These are phyloP conservation scores for Sanghuangporus baumii DNA, from an alignment of 1,284 basidiomycete genomes.

Conservation along the genomic window DNA sequence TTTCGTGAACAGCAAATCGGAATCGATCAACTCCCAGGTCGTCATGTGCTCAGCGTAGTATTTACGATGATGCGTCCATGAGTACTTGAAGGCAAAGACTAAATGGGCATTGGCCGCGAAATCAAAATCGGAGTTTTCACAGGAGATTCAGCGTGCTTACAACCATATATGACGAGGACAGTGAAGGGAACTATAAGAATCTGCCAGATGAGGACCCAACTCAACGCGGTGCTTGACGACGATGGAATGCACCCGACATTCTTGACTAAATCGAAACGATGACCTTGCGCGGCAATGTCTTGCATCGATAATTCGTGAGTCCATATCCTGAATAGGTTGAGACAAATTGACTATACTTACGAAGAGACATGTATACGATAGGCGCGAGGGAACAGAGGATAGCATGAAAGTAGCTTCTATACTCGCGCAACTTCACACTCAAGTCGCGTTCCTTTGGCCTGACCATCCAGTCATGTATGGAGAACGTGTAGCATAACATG, in stretches of 20 bases:
- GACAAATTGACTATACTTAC: constrained; percentile 34
- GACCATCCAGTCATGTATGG: constrained; percentile 14
- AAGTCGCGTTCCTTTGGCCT: constrained; percentile 31
- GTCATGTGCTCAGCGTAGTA: neutral
- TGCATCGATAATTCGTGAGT: neutral
- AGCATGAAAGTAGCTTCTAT: constrained; percentile 41
- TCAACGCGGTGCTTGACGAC: constrained; percentile 45
- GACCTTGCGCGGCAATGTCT: constrained; percentile 64
- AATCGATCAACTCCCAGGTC: neutral
- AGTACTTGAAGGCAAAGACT: constrained; percentile 6
- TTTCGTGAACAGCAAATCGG: constrained; percentile 1
- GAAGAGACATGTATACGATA: constrained; percentile 48
- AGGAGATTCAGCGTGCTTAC: neutral
- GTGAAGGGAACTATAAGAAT: constrained; percentile 45
- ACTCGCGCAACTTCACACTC: constrained; percentile 31
- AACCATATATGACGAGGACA: neutral
- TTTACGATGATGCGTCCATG: neutral
- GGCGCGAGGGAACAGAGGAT: constrained; percentile 50
- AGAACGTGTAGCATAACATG: constrained; percentile 39
- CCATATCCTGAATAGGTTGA: neutral
- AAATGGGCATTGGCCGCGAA: neutral
- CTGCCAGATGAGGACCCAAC: constrained; percentile 48
- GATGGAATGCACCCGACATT: constrained; percentile 61
- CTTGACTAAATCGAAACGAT: constrained; percentile 61
- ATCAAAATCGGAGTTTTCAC: neutral